These are phyloP conservation scores for Trichomonas gallinae DNA, from an alignment of 208 protist species.

Conservation along the genomic window DNA sequence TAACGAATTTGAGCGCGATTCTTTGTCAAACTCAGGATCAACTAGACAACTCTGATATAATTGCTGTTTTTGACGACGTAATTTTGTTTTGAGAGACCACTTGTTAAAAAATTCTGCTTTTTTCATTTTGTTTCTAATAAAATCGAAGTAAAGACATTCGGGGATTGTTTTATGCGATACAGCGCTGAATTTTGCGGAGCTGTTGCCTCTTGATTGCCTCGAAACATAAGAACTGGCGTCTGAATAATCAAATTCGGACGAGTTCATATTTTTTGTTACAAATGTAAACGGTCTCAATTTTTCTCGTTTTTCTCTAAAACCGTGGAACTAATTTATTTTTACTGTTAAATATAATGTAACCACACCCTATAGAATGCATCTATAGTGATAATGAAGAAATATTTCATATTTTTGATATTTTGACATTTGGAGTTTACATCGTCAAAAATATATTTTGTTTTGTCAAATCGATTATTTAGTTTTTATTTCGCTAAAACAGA, in stretches of 20 bases:
- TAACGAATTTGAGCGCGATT: background rate
- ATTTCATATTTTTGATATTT: too few relatives aligned
- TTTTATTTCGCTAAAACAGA: too few relatives aligned
- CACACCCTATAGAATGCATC: too few relatives aligned
- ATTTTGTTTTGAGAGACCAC: background rate
- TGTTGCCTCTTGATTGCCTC: background rate
- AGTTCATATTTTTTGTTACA: background rate
- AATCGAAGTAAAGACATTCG: background rate
- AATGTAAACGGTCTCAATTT: background rate
- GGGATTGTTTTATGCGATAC: background rate
- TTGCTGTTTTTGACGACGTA: background rate
- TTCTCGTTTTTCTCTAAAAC: too few relatives aligned
- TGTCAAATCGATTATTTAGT: too few relatives aligned
- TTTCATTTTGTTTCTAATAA: background rate
- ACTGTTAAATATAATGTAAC: too few relatives aligned
- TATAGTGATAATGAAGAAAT: too few relatives aligned
- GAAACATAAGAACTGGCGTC: background rate
- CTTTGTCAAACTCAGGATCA: background rate
- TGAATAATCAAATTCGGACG: background rate
- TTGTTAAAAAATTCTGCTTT: background rate
- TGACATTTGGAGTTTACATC: too few relatives aligned
- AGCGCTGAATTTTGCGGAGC: background rate
- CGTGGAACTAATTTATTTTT: too few relatives aligned
- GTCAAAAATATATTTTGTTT: too few relatives aligned
- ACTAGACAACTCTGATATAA: background rate